These are phyloP conservation scores for Lippia alba DNA, from an alignment of 305 asterid species.

Conservation along the genomic window DNA sequence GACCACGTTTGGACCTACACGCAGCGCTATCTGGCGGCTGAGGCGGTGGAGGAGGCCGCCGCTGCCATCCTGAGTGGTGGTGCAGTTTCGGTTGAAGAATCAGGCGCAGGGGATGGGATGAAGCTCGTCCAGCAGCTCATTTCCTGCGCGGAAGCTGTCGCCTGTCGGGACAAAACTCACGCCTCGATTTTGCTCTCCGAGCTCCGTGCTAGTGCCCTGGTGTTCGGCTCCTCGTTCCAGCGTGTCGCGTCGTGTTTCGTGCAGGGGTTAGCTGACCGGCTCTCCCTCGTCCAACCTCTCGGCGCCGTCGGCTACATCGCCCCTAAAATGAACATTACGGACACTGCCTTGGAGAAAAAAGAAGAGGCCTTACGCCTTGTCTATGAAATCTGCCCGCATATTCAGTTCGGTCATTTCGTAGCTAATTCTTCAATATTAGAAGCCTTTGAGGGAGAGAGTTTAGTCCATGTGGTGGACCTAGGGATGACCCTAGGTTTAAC, in stretches of 20 bases:
- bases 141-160: conserved; percentile 91
- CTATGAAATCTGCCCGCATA: conserved; percentile 71
- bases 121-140: conserved; percentile 72
- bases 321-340: conserved; percentile 50
- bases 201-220: conserved; percentile 70
- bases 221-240: conserved; percentile 88
- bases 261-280: conserved; percentile 76
- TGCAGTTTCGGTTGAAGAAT: conserved; percentile 29
- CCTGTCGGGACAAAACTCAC: conserved; percentile 76
- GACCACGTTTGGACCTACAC: conserved; percentile 67
- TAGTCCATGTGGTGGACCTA: conserved; percentile 82
- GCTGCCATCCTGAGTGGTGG: conserved; percentile 30
- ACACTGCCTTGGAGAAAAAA: conserved; percentile 52
- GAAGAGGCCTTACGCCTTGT: conserved; percentile 74
- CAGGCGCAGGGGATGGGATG: conserved; percentile 56
- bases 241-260: conserved; percentile 88
- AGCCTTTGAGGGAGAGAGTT: conserved; percentile 99
- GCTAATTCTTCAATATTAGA: conserved; percentile 79
- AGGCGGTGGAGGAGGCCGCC: conserved; percentile 58
- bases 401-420: conserved; percentile 80
- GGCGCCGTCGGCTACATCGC: conserved; percentile 65
- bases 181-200: conserved; percentile 69
- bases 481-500: conserved; percentile 84
- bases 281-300: conserved; percentile 74
- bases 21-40: conserved; percentile 66